Conservation (phyloP, 2,329 filamentous ascomycete genomes). For the Trichophyton rubrum region DNA sequence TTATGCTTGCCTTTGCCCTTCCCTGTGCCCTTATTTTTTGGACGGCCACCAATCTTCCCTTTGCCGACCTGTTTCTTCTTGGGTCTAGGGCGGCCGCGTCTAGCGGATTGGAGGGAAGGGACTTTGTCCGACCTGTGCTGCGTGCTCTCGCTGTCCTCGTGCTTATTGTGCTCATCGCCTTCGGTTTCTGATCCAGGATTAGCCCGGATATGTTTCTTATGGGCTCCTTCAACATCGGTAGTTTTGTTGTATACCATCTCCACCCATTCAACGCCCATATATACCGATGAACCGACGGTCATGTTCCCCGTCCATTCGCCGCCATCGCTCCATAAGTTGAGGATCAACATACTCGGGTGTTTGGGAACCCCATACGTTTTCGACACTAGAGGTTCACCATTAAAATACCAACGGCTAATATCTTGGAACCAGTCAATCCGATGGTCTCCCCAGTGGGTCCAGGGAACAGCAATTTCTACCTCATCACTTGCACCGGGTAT, state of each 20-base stretch:
- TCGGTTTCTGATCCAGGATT: neutral
- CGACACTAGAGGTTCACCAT: constrained; percentile 20
- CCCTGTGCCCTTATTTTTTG: neutral
- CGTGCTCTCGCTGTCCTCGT: constrained; percentile 20
- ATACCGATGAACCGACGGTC: constrained; percentile 25
- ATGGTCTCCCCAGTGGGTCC: constrained; percentile 31
- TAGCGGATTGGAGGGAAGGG: neutral
- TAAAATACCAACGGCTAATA: constrained; percentile 28
- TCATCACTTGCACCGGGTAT: constrained; percentile 25
- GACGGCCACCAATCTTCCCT: neutral
- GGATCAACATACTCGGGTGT: constrained; percentile 25
- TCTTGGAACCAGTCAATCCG: constrained; percentile 30
- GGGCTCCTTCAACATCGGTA: neutral
- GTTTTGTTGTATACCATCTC: constrained; percentile 29
- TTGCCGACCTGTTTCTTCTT: neutral
- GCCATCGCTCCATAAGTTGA: constrained; percentile 35
- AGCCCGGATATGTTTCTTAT: neutral
- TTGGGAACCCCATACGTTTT: constrained; percentile 27
- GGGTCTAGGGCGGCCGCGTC: neutral
- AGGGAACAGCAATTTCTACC: constrained; percentile 22
- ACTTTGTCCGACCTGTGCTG: constrained; percentile 9
- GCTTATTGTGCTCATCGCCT: constrained; percentile 18
- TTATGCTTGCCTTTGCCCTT: neutral
- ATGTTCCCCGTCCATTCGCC: constrained; percentile 32
- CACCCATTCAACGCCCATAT: constrained; percentile 32